These are phyloP conservation scores for Venturia carpophila DNA, from an alignment of 2,329 filamentous ascomycete species.

Conservation along the genomic window DNA sequence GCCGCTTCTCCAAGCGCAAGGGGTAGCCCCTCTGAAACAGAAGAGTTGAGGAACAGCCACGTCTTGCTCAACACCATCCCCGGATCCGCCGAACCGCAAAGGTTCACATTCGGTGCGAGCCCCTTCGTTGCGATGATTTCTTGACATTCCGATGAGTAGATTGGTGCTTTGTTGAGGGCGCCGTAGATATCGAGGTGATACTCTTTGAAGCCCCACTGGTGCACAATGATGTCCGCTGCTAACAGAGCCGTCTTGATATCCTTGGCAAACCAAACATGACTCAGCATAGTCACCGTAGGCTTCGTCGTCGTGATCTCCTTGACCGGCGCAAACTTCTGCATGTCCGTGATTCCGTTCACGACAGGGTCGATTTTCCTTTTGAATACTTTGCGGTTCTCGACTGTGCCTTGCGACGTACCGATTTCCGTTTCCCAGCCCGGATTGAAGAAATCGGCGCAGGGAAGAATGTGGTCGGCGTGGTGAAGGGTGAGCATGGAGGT, in stretches of 20 bases:
- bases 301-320: slow-evolving; percentile 50
- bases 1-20: slow-evolving; percentile 53
- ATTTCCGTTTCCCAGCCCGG: slow-evolving; percentile 57
- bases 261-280: slow-evolving; percentile 52
- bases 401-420: slow-evolving; percentile 49
- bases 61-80: slow-evolving; percentile 36
- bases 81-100: slow-evolving; percentile 51
- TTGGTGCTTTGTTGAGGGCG: slow-evolving; percentile 54
- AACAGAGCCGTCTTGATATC: slow-evolving; percentile 58
- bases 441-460: slow-evolving; percentile 54
- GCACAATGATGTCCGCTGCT: slow-evolving; percentile 57
- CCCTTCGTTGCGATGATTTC: slow-evolving; percentile 51
- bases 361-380: slow-evolving; percentile 55
- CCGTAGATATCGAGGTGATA: slow-evolving; percentile 57
- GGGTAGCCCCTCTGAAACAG: slow-evolving; percentile 48
- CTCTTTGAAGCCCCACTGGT: slow-evolving; percentile 57
- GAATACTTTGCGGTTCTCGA: slow-evolving; percentile 51
- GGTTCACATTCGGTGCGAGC: slow-evolving; percentile 42
- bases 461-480: slow-evolving; percentile 54
- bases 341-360: slow-evolving; percentile 57
- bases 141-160: slow-evolving; percentile 52
- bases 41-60: slow-evolving; percentile 47
- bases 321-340: slow-evolving; percentile 54
- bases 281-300: slow-evolving; percentile 59
- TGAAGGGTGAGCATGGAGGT: slow-evolving; percentile 36